Base-by-base conservation (phyloP, 192 early-diverging fungal species). In the Umbelopsis isabellina region DNA sequence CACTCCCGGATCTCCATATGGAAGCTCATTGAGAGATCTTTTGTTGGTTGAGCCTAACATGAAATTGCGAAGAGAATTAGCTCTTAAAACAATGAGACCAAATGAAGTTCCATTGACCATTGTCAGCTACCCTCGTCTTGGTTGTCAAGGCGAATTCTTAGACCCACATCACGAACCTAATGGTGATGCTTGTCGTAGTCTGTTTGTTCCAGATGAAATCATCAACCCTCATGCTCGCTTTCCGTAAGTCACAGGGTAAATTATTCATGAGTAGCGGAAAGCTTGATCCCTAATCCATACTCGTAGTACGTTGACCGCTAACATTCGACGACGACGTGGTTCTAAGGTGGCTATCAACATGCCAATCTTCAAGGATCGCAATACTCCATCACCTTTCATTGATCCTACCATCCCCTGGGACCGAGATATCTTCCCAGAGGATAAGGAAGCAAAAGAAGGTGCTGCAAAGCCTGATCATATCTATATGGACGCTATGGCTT, bases 401-500 rank as follows among this genome's bases (percentile, higher is more conserved):
- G 84, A 90, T 72, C 84, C 96, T 72, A 84, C 84, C 47, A 82
- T 93, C 74, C 88, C 86, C 25, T 81, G 80, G 76, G 69, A 88
- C 48, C 85, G 82, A 61, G 73, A 87, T 45, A 51, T 90, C 66
- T 88, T 87, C 52, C 87, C 86, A 66, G 85, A 91, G 72, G 89
- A 89, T 50, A 84, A 84, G 46, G 91, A 92, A 72, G 89, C 90
- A n/a, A 88, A 91, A 72, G 78, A 85, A 47, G 89, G 90, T 9
- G 90, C 90, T 7, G 97, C 97, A 11, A 80, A 86, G n/a, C 90
- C 91, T 0, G 91, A 95, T 66, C 95, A 97, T 79, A 95, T 99
- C 30, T 99, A 98, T 81, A 93, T 99, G 92, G 97, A 98, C 71
- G 89, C 92, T 20, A 99, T 99, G 97, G 92, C 92, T 67, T 98